Evolutionary conservation across 2,329 filamentous ascomycete genomes (phyloP), one percentile per base, ranked within the genome.

Genomic region (Talaromyces albobiverticillius): DNA sequence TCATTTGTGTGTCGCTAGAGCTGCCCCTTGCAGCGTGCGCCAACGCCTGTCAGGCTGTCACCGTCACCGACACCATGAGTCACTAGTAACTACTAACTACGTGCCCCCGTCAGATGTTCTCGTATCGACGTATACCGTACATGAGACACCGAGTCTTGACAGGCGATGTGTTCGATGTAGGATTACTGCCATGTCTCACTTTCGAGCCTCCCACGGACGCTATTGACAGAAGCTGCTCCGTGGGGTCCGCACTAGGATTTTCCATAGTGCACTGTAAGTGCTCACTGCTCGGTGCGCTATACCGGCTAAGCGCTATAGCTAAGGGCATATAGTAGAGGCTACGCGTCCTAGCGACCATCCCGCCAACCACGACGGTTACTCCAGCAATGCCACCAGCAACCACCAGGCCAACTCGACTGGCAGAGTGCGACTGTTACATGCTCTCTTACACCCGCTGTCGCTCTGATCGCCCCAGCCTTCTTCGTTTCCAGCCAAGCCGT

Each of bases 351-450:
- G 36, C 16, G 32, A 22, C 4, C 47, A 42, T 7, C 36, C 18
- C 20, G 20, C 48, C 48, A 51, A 50, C 31, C 47, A 41, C 2
- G 7, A 8, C 36, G 20, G 47, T 50, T 29, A 42, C 38, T 40
- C 36, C 31, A 36, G 31, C 38, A 32, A 50, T 50, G n/a, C 34
- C 6, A 38, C 34, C n/a, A 38, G 31, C 31, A 34, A 34, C 31
- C 13, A 11, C 6, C 31, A 34, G 31, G 11, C 3, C 9, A 11
- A 31, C 9, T n/a, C n/a, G n/a, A n/a, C n/a, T n/a, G n/a, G n/a
- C n/a, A n/a, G n/a, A n/a, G n/a, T 36, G 13, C 32, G 14, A 36
- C 32, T 36, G 32, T 36, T 36, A 36, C 32, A 36, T 14, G 5
- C 26, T 29, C 26, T 10, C 32, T 11, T 4, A 14, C 26, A 34